Base-by-base conservation (phyloP, 1,139 yeast species). In the Geotrichum restrictum region DNA sequence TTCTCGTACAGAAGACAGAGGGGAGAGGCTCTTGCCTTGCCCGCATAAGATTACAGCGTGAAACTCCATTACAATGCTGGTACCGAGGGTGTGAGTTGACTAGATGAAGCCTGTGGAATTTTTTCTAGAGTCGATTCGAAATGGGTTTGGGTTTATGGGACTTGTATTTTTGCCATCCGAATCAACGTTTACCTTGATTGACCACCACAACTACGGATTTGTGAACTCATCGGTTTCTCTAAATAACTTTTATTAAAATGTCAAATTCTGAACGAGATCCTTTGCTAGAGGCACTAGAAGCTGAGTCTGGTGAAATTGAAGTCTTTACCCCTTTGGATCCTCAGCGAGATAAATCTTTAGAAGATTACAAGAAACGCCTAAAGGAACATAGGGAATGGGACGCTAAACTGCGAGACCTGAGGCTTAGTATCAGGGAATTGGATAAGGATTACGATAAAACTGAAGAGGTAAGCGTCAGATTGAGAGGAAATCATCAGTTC, bases 311-410 rank as follows among this genome's bases (percentile, higher is more conserved):
- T 29, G 54, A 43, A 5, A 53, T 50, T 6, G 57, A 49, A n/a
- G 41, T 47, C 7, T 49, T 50, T 1, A 50, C 60, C 45, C 59
- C 61, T 33, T 78, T 71, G 40, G 91, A 83, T 60, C 83, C 81
- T 40, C 96, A 89, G 62, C 81, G 95, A 63, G 86, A 83, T 58
- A 79, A 82, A 62, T 96, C 97, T 19, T 72, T 93, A 60, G 75
- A 78, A 45, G 87, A 83, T 59, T 87, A 88, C 71, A 89, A 89
- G 69, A 85, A 83, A 68, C 91, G 88, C 71, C 77, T 93, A 62
- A 76, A 88, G 62, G 98, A 93, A 65, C 98, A 94, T 71, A 81
- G 96, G 65, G 88, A 88, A 66, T 89, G 95, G 88, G 98, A 93
- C 67, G 88, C 95, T 43, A 82, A 89, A 65, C 77, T 94, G 64